Base-by-base conservation (phyloP, 768 basidiomycete genomes). In the Boletus edulis region DNA sequence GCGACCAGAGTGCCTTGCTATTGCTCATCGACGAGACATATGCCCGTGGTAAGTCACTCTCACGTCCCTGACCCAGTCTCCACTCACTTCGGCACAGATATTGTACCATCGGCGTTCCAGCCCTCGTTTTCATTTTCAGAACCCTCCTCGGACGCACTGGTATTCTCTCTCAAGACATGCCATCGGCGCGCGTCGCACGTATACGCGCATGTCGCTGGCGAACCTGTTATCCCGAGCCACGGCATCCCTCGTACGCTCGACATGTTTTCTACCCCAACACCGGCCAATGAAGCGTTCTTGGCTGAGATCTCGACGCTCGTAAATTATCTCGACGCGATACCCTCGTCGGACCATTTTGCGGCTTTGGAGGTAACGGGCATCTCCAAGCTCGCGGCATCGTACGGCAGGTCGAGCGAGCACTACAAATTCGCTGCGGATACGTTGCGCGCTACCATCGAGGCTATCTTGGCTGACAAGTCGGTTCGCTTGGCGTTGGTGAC, bases 341-440 rank as follows among this genome's bases (percentile, higher is more conserved):
- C 57, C 4, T 3, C 42, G 9, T 72, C 78, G 32, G 77, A 80
- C 48, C 66, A 73, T 11, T 91, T 91, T 58, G 86, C 83, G 29
- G 86, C 85, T 8, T 70, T 89, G 46, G 81, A 86, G 55, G 63
- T 91, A 40, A 72, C 75, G 1, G 76, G 76, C 17, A 73, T 91
- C 6, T 62, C 74, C 15, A 71, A 76, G 13, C 68, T 89, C 38
- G 80, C 80, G 27, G 57, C 69, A 14, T 67, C 67, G 8, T 72
- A 80, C 54, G 87, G 85, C 13, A 53, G 64, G 27, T 66, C 73
- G 7, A 86, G 86, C 67, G 78, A 80, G 46, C 77, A 84, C 62
- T 88, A 88, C 69, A 52, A 52, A 7, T 58, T 72, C 35, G 82
- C 82, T 1, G 70, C 73, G 5, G 67, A 70, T 20, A 71, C 76